Evolutionary conservation across 495 filamentous ascomycete genomes (phyloP).

Genomic region (Trichoderma asperelloides): DNA sequence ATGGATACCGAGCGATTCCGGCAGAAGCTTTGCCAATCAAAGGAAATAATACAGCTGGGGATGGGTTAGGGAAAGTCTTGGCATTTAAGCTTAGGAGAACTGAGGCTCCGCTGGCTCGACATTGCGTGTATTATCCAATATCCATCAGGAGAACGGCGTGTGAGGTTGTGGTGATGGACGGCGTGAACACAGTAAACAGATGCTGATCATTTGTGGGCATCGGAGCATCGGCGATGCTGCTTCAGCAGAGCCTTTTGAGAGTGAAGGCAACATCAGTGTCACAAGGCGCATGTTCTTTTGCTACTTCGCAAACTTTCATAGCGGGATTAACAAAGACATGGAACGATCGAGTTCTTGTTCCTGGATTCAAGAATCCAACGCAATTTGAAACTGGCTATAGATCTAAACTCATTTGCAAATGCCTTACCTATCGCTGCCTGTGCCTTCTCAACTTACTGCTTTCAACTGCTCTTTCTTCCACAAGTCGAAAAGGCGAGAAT

Average conservation of each 20-base stretch:
- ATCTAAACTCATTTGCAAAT: too few species aligned
- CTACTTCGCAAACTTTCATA: too few species aligned
- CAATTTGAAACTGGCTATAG: too few species aligned
- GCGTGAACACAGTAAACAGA: background rate
- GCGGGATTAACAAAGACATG: too few species aligned
- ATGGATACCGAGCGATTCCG: background rate
- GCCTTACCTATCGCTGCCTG: too few species aligned
- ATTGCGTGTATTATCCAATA: background rate
- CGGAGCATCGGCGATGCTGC: background rate
- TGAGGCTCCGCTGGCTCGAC: background rate
- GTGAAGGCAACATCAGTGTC: background rate
- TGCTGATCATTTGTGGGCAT: background rate
- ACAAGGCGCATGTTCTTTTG: too few species aligned
- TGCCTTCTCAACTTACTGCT: too few species aligned
- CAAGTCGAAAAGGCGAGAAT: background rate
- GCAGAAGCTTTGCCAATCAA: background rate
- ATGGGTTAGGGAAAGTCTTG: background rate
- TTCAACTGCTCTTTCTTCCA: too few species aligned
- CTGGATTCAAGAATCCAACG: too few species aligned
- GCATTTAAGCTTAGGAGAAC: constrained; percentile 2
- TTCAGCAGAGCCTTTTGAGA: background rate
- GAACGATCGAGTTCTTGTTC: too few species aligned
- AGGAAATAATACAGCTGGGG: background rate
- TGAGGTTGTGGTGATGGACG: background rate
- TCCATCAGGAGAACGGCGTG: background rate